Conservation (phyloP, 2,329 filamentous ascomycete genomes). For the Curvularia sp. region DNA sequence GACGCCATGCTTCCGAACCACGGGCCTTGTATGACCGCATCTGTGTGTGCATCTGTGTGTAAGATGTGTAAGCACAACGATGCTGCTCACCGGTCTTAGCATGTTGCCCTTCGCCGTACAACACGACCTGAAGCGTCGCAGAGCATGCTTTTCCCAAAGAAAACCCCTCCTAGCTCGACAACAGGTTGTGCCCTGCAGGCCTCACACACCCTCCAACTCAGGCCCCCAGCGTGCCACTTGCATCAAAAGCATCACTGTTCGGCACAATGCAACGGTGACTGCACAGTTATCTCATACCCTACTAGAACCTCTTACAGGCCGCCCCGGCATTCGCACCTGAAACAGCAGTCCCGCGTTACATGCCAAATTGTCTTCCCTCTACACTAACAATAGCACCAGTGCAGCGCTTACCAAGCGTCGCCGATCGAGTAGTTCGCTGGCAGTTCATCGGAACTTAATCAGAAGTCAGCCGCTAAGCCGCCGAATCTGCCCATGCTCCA, state of each 20-base stretch:
- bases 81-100: no score
- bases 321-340: constrained; percentile 1
- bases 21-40: background rate
- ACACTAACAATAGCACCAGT: background rate
- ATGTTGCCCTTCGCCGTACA: constrained; percentile 1
- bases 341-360: constrained; percentile 1
- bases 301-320: background rate
- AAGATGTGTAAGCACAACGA: no score
- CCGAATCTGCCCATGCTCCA: constrained; percentile 9
- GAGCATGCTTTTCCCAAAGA: constrained; percentile 3
- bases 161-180: constrained; percentile 5
- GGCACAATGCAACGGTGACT: constrained; percentile 1
- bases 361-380: background rate
- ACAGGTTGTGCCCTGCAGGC: background rate
- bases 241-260: background rate
- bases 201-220: background rate
- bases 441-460: constrained; percentile 18
- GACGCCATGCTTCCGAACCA: background rate
- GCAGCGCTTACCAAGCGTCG: constrained; percentile 1
- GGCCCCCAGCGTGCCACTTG: constrained; percentile 1
- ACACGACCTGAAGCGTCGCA: constrained; percentile 12
- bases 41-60: background rate
- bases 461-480: constrained; percentile 3
- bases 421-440: constrained; percentile 17
- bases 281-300: background rate